Percentiles rank a stretch among this genome's conserved stretches.
phyloP scores from a whole-genome alignment of 192 early-diverging fungal species.

The Cladochytrium replicatum region DNA sequence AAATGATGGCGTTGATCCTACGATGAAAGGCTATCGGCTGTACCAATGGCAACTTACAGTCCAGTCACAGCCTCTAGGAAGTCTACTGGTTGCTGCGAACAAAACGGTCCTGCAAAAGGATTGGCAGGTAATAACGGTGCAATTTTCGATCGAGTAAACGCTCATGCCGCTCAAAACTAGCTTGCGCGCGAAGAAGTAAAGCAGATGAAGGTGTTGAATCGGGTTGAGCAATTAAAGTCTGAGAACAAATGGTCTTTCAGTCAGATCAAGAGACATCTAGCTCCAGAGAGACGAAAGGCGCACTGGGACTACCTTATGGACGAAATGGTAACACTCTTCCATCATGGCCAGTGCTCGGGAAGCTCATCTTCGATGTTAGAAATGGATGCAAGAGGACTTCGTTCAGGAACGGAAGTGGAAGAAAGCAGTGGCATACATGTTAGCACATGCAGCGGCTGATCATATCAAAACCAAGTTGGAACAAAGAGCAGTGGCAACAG shows the following conservation, averaged over 20 bases:
- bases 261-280: slow-evolving; percentile 56
- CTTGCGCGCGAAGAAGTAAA: slow-evolving; percentile 68
- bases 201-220: slow-evolving; percentile 48
- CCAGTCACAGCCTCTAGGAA: slow-evolving; percentile 44
- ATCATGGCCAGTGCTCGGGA: too few species aligned
- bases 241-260: slow-evolving; percentile 61
- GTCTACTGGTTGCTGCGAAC: slow-evolving; percentile 45
- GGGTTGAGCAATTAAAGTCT: slow-evolving; percentile 63
- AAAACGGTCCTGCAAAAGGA: slow-evolving; percentile 66
- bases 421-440: slow-evolving; percentile 53
- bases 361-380: slow-evolving; percentile 23
- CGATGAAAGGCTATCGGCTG: slow-evolving; percentile 31
- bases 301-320: slow-evolving; percentile 72
- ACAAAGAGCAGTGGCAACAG: too few species aligned
- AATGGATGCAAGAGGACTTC: slow-evolving; percentile 74
- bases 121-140: slow-evolving; percentile 76
- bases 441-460: too few species aligned
- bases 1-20: too few species aligned
- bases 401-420: slow-evolving; percentile 77
- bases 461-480: too few species aligned
- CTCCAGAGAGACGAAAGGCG: slow-evolving; percentile 44
- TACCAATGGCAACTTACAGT: slow-evolving; percentile 41
- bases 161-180: slow-evolving; percentile 23
- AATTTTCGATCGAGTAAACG: too few species aligned
- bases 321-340: slow-evolving; percentile 61